Evolutionary conservation across 2,329 filamentous ascomycete species (phyloP).

Genomic region (Fusarium albidum): DNA sequence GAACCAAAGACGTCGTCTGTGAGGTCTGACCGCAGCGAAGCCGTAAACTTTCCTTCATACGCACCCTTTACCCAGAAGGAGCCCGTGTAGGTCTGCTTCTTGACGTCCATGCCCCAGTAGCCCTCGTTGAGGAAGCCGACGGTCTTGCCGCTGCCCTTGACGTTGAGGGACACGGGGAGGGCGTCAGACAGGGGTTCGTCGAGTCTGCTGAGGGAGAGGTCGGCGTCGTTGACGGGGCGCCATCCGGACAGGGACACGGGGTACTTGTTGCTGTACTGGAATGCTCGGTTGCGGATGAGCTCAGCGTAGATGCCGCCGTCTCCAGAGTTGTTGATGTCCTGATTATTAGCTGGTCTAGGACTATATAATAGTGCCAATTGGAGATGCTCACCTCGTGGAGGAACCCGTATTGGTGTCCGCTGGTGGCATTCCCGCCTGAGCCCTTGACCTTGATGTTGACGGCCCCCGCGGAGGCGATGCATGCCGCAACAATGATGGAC

Average conservation of each 20-base stretch:
- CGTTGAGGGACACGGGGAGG: slow-evolving; percentile 60
- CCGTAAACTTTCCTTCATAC: slow-evolving; percentile 57
- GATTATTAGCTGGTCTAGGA: neutral
- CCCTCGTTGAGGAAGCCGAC: slow-evolving; percentile 62
- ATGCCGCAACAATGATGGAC: slow-evolving; percentile 28
- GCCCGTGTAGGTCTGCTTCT: slow-evolving; percentile 55
- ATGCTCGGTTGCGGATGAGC: slow-evolving; percentile 74
- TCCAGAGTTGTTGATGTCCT: slow-evolving; percentile 72
- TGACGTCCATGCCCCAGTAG: slow-evolving; percentile 66
- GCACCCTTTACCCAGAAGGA: slow-evolving; percentile 63
- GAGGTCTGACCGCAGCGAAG: slow-evolving; percentile 54
- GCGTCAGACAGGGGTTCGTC: slow-evolving; percentile 59
- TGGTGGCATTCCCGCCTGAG: slow-evolving; percentile 52
- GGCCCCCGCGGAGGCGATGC: slow-evolving; percentile 32
- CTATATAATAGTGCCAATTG: no score
- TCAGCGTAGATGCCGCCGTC: slow-evolving; percentile 79
- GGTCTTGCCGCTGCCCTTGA: slow-evolving; percentile 43
- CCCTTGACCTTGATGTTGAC: slow-evolving; percentile 49
- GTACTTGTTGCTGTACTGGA: slow-evolving; percentile 61
- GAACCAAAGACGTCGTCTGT: slow-evolving; percentile 55
- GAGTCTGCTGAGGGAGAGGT: slow-evolving; percentile 56
- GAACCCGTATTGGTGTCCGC: slow-evolving; percentile 55
- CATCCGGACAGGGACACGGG: slow-evolving; percentile 56
- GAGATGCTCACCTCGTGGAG: slow-evolving; percentile 51
- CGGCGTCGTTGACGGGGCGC: slow-evolving; percentile 52